A percentile compares a stretch with the other conserved stretches of the same genome.
phyloP scores from a whole-genome alignment of 176 grass and related monocot species.

The Carex pumila region DNA sequence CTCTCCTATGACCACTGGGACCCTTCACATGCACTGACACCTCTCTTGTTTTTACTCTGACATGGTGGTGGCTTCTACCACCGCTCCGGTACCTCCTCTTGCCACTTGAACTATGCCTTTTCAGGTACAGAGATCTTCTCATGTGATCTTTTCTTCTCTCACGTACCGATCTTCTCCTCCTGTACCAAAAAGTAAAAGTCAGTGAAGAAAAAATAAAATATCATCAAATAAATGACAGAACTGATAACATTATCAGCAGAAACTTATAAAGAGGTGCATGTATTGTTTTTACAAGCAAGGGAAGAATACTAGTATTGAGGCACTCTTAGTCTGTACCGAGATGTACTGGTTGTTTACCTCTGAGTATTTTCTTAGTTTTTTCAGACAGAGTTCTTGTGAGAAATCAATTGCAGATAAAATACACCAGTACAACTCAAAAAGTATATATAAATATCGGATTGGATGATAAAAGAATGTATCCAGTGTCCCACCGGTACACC shows the following conservation, averaged over 20 bases:
- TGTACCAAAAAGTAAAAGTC: background rate
- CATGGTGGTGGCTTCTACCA: background rate
- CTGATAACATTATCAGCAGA: background rate
- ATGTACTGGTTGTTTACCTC: too few relatives aligned
- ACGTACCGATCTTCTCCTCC: conserved; percentile 3
- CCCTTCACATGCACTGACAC: conserved; percentile 20
- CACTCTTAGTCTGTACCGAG: background rate
- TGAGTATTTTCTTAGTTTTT: background rate
- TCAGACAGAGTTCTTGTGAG: background rate
- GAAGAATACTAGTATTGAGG: background rate
- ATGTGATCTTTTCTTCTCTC: conserved; percentile 9
- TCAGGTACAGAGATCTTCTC: conserved; percentile 14
- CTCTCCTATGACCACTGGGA: background rate
- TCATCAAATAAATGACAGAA: background rate
- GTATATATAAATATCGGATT: background rate
- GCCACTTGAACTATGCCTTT: background rate
- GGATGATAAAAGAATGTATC: background rate
- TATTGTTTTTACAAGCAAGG: background rate
- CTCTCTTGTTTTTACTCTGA: conserved; percentile 24
- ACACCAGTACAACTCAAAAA: background rate
- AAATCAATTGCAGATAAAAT: background rate
- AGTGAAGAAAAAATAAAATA: background rate
- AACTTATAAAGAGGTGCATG: background rate
- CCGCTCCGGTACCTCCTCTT: conserved; percentile 5
- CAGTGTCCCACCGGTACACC: background rate